Base-by-base conservation (phyloP, 495 filamentous ascomycete species). In the Neurospora intermedia region DNA sequence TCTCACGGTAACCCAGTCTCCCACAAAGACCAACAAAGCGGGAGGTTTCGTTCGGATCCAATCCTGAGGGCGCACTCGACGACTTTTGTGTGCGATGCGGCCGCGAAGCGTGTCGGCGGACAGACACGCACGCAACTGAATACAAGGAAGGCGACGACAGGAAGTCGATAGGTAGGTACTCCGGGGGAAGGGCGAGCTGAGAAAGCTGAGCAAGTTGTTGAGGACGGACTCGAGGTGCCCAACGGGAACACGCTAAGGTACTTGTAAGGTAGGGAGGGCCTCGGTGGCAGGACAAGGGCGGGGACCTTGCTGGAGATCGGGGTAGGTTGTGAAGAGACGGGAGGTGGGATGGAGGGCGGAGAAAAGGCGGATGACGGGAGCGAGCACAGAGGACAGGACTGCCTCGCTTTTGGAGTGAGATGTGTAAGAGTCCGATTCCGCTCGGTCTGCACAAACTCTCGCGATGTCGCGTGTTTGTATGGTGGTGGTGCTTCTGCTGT, bases 81-180 rank as follows among this genome's bases (percentile, higher is more conserved):
- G 66, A 66, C 15, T 66, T 62, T 39, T 54, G 71, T 59, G 70
- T 46, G 69, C 40, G 62, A 69, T 40, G 43, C 69, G 69, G 35
- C 71, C 46, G 74, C 43, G 69, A 72, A 74, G 73, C 69, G 74
- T 75, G 71, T 46, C 43, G 39, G 43, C 7, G 74, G 69, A 45
- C 69, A 48, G 35, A 71, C 41, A 71, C 41, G 39, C 70, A 59
- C 41, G 35, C 41, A 15, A 46, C 35, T n/a, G 45, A 71, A 71
- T 59, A 71, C 41, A 71, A 71, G 41, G 23, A 71, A 71, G 27
- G 31, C 45, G 70, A 42, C 43, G 40, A 31, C 42, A 18, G 45
- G 43, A 45, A 46, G 23, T 71, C 70, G 43, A 45, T 71, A 41
- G 10, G 27, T 39, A 38, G 35, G 35, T 38, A 38, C 35, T 38